Evolutionary conservation across 129 eudicot genomes (phyloP), one percentile per base, ranked within the genome.

Genomic region (Heracleum sosnowskyi): DNA sequence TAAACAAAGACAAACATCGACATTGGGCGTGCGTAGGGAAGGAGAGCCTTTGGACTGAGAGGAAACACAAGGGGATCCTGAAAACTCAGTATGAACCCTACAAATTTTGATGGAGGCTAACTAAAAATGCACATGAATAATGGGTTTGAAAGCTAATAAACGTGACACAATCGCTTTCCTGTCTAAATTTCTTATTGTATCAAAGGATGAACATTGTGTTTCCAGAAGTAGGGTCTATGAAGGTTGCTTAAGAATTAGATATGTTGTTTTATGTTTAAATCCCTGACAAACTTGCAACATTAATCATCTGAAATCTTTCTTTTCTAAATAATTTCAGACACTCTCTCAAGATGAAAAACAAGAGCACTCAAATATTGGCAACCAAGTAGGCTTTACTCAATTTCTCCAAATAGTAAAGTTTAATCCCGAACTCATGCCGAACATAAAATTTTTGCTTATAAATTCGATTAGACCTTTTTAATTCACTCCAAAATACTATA

Each of bases 161-260:
- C 72, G 24, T 66, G 72, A 66, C 20, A 66, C 24, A 5, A 15
- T 64, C 71, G 24, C 39, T 64, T 31, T 64, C 40, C 68, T n/a
- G 18, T 28, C 70, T 63, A 12, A 63, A 63, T 28, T 63, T 63
- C 70, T 29, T 63, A 2, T 60, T 60, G n/a, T n/a, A 60, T 60
- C 57, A 49, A 60, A 60, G 33, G 68, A 22, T 60, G 68, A 60
- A 60, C 68, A 60, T 60, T 60, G 68, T n/a, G 68, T n/a, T 60
- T 60, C 68, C 33, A 60, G 68, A 55, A 22, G 64, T 55, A 55
- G 31, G 64, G 64, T 24, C 24, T 20, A 55, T 24, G 64, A 7
- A 55, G n/a, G 29, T 17, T 55, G 63, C 26, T 51, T 51, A 24
- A 20, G 29, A 22, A 51, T 22, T 6, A 51, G 11, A 51, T 10